Conservation (phyloP, 2,329 filamentous ascomycete genomes). For the Neofusicoccum sp. region DNA sequence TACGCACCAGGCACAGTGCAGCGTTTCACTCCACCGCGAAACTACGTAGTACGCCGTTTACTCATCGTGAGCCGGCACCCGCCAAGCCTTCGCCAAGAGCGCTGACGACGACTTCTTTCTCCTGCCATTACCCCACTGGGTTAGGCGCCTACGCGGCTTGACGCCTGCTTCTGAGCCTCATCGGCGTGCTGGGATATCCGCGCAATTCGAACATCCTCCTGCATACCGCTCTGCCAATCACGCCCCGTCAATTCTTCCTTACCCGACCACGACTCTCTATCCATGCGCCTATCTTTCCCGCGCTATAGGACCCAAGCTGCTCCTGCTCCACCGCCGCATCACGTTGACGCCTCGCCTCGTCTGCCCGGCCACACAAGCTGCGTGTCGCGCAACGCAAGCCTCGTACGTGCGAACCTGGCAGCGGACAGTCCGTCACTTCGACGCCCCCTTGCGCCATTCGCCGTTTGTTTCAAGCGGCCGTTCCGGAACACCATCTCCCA, state of each 20-base stretch:
- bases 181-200: neutral
- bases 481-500: neutral
- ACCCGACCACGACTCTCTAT: neutral
- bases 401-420: neutral
- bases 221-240: neutral
- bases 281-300: neutral
- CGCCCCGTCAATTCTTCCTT: neutral
- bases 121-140: neutral
- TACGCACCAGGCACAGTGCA: neutral
- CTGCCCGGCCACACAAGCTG: neutral
- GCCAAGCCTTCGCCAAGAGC: slow-evolving; percentile 16
- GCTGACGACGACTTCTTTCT: slow-evolving; percentile 13
- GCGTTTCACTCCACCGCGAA: neutral
- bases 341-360: neutral
- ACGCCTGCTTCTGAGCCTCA: slow-evolving; percentile 7
- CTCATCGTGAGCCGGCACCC: neutral
- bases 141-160: neutral
- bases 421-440: neutral
- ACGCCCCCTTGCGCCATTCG: neutral
- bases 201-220: slow-evolving; percentile 4
- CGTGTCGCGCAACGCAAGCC: neutral
- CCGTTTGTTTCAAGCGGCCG: neutral
- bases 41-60: neutral
- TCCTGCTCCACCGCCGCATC: neutral
- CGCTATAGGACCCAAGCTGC: neutral